Base-by-base conservation (phyloP, 2,329 filamentous ascomycete species). In the Hymenoscyphus occultus region DNA sequence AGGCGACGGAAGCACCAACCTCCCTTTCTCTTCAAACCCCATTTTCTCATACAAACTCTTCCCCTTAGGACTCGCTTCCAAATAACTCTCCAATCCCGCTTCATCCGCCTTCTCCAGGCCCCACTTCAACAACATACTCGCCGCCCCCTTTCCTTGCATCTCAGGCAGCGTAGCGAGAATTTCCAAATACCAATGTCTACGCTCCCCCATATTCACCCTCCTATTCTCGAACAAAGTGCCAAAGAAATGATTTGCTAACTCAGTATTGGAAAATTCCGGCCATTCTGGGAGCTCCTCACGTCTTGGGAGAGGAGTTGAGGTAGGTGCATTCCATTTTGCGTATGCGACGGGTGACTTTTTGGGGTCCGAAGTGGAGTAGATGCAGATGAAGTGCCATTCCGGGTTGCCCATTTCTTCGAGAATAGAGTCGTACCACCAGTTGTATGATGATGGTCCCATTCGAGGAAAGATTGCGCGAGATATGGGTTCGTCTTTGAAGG, bases 31-130 rank as follows among this genome's bases (percentile, higher is more conserved):
- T 62, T 71, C 70, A 68, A 83, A 86, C 3, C 83, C 83, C 69
- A 80, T 76, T 67, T 77, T 80, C 65, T 77, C 72, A 74, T 86
- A 86, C 19, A 84, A 62, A 0, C 75, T 76, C 64, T 75, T 78
- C 2, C 81, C 83, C 16, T 77, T 77, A 0, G 77, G 78, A 57
- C 83, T 84, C 9, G 82, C 80, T 65, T 85, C 82, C 1, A 86
- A 72, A 71, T 81, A 86, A 10, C 79, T 77, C 56, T 80, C 78
- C 14, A 76, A 67, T 0, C 78, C 75, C 1, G 77, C 78, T 5
- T 72, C 75, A 69, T 84, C 82, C 0, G 82, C 81, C 66, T 74
- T 76, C 32, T 77, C 72, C 6, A 80, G 65, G 0, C 83, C 84
- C 81, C 81, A 86, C 32, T 73, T 72, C 48, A 86, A 69, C 28